Percentiles rank a stretch among this genome's conserved stretches.
Evolutionary conservation across 1,139 yeast species (phyloP).

Genomic region (Pneumocystis jirovecii): DNA sequence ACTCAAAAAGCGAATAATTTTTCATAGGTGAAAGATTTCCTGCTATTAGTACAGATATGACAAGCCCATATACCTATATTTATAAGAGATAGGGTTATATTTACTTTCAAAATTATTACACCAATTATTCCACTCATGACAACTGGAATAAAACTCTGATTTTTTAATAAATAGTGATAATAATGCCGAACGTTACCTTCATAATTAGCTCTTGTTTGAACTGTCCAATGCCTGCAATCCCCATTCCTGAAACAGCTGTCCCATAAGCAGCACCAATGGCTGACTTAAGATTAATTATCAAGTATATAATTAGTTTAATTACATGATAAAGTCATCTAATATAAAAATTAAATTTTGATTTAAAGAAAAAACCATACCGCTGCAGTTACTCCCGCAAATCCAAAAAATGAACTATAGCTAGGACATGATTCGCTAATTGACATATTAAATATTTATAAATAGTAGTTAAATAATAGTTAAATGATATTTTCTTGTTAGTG

Average conservation of each 20-base stretch:
- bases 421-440: conserved; percentile 21
- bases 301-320: neutral
- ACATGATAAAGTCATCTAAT: conserved; percentile 7
- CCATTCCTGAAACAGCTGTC: conserved; percentile 98
- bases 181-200: conserved; percentile 18
- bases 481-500: neutral
- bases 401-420: conserved; percentile 72
- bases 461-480: neutral
- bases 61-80: conserved; percentile 66
- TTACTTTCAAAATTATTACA: conserved; percentile 21
- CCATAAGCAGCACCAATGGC: conserved; percentile 92
- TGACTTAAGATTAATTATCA: neutral
- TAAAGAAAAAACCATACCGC: conserved; percentile 2
- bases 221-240: conserved; percentile 62
- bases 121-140: conserved; percentile 99
- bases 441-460: neutral
- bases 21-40: conserved; percentile 59
- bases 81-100: neutral
- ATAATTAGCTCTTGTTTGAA: conserved; percentile 25
- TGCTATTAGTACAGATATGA: conserved; percentile 88
- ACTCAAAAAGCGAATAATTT: conserved; percentile 71
- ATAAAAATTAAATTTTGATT: neutral
- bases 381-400: conserved; percentile 51
- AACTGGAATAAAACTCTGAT: conserved; percentile 56
- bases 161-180: conserved; percentile 11